Conservation (phyloP, 306 rosid genomes). For the Inga laurina region DNA sequence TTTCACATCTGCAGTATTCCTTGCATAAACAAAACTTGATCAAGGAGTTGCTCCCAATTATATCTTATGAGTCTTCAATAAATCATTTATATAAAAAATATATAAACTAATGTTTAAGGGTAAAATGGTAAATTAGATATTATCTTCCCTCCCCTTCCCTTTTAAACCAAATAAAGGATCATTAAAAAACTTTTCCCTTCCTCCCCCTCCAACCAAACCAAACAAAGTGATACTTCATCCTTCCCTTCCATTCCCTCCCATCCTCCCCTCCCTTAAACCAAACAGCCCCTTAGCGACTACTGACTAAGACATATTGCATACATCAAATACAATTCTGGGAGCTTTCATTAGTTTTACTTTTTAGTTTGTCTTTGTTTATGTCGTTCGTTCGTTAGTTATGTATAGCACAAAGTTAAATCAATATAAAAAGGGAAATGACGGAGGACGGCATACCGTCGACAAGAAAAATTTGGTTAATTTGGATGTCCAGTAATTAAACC, state of each 20-base stretch:
- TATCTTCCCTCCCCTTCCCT: too few species aligned
- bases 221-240: too few species aligned
- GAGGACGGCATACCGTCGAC: not conserved
- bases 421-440: not conserved
- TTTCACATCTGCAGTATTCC: not conserved
- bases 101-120: too few species aligned
- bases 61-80: too few species aligned
- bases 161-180: too few species aligned
- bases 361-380: not conserved
- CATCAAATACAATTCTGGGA: not conserved
- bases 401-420: not conserved
- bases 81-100: too few species aligned
- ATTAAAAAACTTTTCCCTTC: too few species aligned
- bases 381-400: not conserved
- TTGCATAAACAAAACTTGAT: not conserved
- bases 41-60: not conserved
- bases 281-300: not conserved
- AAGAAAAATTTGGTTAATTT: not conserved
- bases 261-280: too few species aligned
- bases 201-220: too few species aligned
- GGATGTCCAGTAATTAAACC: not conserved
- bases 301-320: not conserved
- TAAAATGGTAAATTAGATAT: too few species aligned
- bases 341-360: not conserved
- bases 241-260: too few species aligned